phyloP scores from a whole-genome alignment of 768 basidiomycete species.

The Leccinum boreale region DNA sequence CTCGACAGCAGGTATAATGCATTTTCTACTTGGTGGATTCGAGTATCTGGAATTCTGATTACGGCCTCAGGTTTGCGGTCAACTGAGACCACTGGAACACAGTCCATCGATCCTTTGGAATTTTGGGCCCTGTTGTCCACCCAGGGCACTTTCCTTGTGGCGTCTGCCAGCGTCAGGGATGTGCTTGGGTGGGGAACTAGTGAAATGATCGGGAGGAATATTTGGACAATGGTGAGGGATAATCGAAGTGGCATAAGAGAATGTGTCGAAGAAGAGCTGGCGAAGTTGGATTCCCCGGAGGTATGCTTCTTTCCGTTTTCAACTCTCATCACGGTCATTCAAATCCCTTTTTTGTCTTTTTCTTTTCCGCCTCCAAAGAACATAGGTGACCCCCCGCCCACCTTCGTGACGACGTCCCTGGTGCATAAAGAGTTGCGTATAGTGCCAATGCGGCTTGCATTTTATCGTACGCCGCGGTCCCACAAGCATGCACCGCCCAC shows the following conservation, averaged over 20 bases:
- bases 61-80: slow-evolving; percentile 4
- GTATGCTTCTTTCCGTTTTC: slow-evolving; percentile 10
- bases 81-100: neutral
- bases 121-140: slow-evolving; percentile 53
- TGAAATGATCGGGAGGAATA: slow-evolving; percentile 49
- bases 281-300: slow-evolving; percentile 15
- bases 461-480: slow-evolving; percentile 35
- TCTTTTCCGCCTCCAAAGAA: neutral
- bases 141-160: slow-evolving; percentile 48
- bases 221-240: slow-evolving; percentile 39
- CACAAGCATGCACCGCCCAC: neutral
- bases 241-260: slow-evolving; percentile 15
- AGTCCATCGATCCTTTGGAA: slow-evolving; percentile 25
- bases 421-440: slow-evolving; percentile 35
- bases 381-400: slow-evolving; percentile 16
- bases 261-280: slow-evolving; percentile 27
- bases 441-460: slow-evolving; percentile 32
- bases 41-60: neutral
- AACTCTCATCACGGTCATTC: neutral
- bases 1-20: slow-evolving; percentile 24
- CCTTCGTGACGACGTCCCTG: slow-evolving; percentile 31
- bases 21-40: neutral
- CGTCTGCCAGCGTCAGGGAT: slow-evolving; percentile 50
- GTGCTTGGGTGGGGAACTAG: slow-evolving; percentile 61
- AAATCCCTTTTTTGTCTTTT: neutral